A percentile compares a stretch with the other conserved stretches of the same genome.
These are phyloP conservation scores for Verbena officinalis DNA, from an alignment of 257 asterid species.

Conservation along the genomic window DNA sequence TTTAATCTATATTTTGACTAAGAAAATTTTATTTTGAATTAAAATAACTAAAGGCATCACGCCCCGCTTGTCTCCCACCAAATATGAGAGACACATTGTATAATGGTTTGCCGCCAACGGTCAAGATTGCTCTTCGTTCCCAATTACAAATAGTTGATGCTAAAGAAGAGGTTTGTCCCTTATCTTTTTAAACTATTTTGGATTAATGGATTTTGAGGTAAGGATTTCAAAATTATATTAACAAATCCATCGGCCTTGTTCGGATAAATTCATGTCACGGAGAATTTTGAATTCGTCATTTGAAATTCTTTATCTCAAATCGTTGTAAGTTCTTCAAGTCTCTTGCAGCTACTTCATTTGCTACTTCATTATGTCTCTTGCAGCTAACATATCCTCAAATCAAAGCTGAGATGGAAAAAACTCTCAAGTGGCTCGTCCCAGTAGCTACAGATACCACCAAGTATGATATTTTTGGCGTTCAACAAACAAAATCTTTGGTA, in stretches of 20 bases:
- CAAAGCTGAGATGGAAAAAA: slow-evolving; percentile 75
- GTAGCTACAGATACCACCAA: slow-evolving; percentile 66
- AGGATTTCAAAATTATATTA: no score
- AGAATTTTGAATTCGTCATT: no score
- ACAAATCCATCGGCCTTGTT: no score
- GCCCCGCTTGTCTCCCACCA: slow-evolving; percentile 75
- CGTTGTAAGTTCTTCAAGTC: background rate
- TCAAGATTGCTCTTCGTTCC: slow-evolving; percentile 51
- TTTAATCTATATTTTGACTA: background rate
- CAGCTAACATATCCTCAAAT: slow-evolving; percentile 64
- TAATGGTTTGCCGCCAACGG: slow-evolving; percentile 60
- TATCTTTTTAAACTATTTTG: background rate
- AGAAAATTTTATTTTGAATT: background rate
- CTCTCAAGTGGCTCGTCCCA: slow-evolving; percentile 77
- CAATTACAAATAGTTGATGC: slow-evolving; percentile 38
- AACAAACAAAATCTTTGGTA: background rate
- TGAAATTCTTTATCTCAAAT: no score
- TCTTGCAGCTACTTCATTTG: slow-evolving; percentile 55
- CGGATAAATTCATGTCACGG: no score
- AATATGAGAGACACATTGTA: slow-evolving; percentile 67
- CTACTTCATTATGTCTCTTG: slow-evolving; percentile 17
- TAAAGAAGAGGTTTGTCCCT: slow-evolving; percentile 49
- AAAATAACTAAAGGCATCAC: slow-evolving; percentile 52
- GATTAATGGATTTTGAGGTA: background rate
- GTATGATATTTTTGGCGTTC: slow-evolving; percentile 30